A percentile compares a stretch with the other conserved stretches of the same genome.
Conservation (phyloP, 192 early-diverging fungal species). For the Geranomyces variabilis region DNA sequence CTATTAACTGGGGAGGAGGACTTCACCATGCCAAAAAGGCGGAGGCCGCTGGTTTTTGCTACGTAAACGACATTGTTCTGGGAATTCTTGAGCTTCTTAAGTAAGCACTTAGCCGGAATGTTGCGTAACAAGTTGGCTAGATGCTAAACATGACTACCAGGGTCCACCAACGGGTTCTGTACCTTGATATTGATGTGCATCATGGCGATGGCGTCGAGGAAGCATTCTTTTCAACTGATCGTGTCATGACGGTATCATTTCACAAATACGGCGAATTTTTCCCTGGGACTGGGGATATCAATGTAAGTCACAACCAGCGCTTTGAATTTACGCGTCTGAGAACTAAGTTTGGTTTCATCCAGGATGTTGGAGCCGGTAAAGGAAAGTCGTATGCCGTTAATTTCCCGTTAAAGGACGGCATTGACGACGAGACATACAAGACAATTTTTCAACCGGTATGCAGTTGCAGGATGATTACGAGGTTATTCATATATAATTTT, state of each 20-base stretch:
- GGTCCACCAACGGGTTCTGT: conserved; percentile 82
- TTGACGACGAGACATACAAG: conserved; percentile 87
- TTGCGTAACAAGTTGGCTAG: not conserved
- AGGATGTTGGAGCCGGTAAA: conserved; percentile 89
- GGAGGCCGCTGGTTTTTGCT: conserved; percentile 96
- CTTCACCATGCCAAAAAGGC: conserved; percentile 88
- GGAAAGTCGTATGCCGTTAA: conserved; percentile 96
- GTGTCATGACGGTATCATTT: conserved; percentile 95
- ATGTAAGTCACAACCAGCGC: conserved; percentile 51
- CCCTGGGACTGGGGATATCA: conserved; percentile 94
- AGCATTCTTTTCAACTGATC: conserved; percentile 89
- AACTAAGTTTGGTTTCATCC: conserved; percentile 1
- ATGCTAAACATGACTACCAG: conserved; percentile 32
- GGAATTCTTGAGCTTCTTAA: conserved; percentile 85
- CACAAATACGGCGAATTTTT: conserved; percentile 97
- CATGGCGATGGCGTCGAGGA: conserved; percentile 98
- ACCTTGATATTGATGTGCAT: conserved; percentile 97
- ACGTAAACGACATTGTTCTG: conserved; percentile 97
- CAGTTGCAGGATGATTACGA: not conserved
- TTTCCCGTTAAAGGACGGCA: conserved; percentile 93
- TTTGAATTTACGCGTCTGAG: no score
- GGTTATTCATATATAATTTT: no score
- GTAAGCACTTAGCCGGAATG: conserved; percentile 38
- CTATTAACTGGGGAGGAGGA: conserved; percentile 98
- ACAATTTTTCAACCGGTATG: conserved; percentile 53